Conservation (phyloP, 2,329 filamentous ascomycete genomes). For the Rhynchosporium secalis region DNA sequence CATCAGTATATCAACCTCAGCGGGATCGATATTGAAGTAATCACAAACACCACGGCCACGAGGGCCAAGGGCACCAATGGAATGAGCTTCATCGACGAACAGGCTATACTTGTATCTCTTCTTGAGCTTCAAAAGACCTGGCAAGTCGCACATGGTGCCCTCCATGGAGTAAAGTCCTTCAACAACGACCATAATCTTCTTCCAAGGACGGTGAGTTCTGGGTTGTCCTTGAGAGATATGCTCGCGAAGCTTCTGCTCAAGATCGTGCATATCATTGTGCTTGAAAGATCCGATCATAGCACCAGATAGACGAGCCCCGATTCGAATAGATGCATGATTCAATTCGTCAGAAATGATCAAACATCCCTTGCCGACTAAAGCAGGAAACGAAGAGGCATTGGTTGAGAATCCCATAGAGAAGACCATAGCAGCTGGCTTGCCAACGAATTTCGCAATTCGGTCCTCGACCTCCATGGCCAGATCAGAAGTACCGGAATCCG, state of each 20-base stretch:
- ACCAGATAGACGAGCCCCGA: conserved; percentile 89
- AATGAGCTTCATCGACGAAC: conserved; percentile 96
- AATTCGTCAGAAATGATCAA: conserved; percentile 95
- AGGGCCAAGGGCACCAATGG: conserved; percentile 87
- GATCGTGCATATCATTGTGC: conserved; percentile 90
- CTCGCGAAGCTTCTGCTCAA: conserved; percentile 85
- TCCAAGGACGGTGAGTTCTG: conserved; percentile 97
- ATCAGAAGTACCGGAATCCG: conserved; percentile 84
- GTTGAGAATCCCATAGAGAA: conserved; percentile 99
- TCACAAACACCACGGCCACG: conserved; percentile 91
- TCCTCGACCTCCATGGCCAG: conserved; percentile 86
- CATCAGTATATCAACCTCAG: conserved; percentile 93
- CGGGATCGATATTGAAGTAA: conserved; percentile 88
- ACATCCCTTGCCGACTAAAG: conserved; percentile 87
- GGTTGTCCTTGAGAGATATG: conserved; percentile 96
- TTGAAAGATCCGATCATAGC: conserved; percentile 96
- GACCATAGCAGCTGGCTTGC: conserved; percentile 91
- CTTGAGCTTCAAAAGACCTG: conserved; percentile 82
- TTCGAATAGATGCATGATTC: conserved; percentile 96
- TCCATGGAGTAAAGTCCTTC: conserved; percentile 99
- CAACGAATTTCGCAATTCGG: conserved; percentile 85
- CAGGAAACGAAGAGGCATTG: conserved; percentile 89
- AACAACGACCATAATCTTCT: conserved; percentile 95
- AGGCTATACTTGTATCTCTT: conserved; percentile 96
- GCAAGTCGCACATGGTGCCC: conserved; percentile 97